Evolutionary conservation across 1,284 basidiomycete genomes (phyloP).

Genomic region (Schizophyllum commune): DNA sequence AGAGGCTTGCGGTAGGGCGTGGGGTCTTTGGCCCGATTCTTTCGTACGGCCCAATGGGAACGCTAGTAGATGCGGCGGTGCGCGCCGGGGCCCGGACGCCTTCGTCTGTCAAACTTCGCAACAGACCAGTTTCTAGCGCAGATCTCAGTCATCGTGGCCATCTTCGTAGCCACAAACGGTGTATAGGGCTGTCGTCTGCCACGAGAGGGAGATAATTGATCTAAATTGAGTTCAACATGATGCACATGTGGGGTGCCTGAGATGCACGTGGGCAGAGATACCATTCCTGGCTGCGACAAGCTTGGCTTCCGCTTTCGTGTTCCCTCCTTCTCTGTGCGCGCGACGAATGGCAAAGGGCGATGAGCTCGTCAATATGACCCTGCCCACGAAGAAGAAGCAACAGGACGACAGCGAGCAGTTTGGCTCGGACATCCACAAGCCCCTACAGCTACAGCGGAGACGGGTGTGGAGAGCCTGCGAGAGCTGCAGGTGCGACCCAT

Average conservation of each 20-base stretch:
- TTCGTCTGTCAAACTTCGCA: no score
- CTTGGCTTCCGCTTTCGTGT: background rate
- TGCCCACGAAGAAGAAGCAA: constrained; percentile 59
- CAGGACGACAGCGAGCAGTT: constrained; percentile 47
- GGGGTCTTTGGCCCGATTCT: background rate
- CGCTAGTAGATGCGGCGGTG: background rate
- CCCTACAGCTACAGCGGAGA: constrained; percentile 66
- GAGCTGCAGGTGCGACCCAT: constrained; percentile 62
- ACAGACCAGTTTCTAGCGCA: no score
- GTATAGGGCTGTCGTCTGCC: no score
- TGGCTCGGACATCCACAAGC: constrained; percentile 53
- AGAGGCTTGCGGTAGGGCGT: background rate
- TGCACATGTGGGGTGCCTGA: background rate
- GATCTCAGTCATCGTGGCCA: no score
- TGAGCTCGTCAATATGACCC: constrained; percentile 40
- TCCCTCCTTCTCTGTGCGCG: background rate
- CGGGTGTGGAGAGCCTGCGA: constrained; percentile 80
- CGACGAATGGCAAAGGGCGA: constrained; percentile 38
- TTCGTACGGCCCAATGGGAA: background rate
- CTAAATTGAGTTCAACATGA: background rate
- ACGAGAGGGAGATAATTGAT: background rate
- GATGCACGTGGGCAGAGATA: background rate
- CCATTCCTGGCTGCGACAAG: background rate
- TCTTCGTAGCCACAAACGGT: no score
- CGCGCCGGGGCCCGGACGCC: no score